phyloP scores from a whole-genome alignment of 768 basidiomycete genomes.

The Pholiota molesta region DNA sequence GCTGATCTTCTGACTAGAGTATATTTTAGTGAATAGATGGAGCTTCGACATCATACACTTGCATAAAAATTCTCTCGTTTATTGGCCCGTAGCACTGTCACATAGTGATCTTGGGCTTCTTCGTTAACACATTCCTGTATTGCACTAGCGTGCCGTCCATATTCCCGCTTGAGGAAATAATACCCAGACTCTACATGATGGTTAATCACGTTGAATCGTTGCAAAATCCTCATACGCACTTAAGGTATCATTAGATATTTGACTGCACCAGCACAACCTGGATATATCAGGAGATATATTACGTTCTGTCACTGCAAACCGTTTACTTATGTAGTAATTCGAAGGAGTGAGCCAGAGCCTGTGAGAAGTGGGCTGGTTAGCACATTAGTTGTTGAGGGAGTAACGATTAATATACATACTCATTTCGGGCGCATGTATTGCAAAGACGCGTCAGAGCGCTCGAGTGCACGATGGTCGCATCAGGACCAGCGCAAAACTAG shows the following conservation, averaged over 20 bases:
- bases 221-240: no score
- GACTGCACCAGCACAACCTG: no score
- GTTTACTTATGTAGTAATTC: no score
- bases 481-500: background rate
- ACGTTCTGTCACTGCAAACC: no score
- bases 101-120: background rate
- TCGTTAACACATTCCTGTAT: background rate
- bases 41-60: no score
- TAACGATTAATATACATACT: background rate
- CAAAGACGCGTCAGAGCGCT: background rate
- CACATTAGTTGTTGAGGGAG: background rate
- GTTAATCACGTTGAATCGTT: no score
- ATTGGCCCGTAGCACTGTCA: background rate
- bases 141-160: background rate
- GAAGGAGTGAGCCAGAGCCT: no score
- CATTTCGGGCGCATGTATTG: background rate
- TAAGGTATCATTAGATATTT: no score
- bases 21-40: no score
- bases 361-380: background rate
- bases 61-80: background rate
- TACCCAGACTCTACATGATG: no score
- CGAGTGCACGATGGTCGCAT: background rate
- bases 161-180: background rate
- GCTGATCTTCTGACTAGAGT: no score
- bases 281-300: no score